Conservation (phyloP, 306 rosid species). For the Cucurbita ficifolia region DNA sequence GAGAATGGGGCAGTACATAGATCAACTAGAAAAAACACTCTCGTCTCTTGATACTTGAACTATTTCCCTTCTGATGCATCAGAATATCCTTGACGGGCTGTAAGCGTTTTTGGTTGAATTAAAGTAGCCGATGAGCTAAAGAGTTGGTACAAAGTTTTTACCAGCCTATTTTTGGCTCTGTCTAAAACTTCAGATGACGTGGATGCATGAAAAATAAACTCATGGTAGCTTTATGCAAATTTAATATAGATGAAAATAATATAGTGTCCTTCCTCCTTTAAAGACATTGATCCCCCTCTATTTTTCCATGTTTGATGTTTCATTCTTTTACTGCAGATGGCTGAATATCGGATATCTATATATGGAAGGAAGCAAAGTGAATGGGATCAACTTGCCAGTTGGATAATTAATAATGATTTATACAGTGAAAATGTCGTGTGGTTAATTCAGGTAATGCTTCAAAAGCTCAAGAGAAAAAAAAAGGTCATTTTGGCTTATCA, state of each 20-base stretch:
- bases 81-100: neutral
- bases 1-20: neutral
- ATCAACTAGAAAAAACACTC: neutral
- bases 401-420: slow-evolving; percentile 94
- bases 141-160: neutral
- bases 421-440: slow-evolving; percentile 92
- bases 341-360: slow-evolving; percentile 87
- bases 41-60: neutral
- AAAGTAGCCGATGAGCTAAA: neutral
- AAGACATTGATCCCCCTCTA: neutral
- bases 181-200: neutral
- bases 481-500: neutral
- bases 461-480: neutral
- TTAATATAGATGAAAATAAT: neutral
- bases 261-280: neutral
- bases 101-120: neutral
- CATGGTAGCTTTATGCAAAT: neutral
- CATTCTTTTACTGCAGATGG: slow-evolving; percentile 63
- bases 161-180: neutral
- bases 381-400: slow-evolving; percentile 98
- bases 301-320: neutral
- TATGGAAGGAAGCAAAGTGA: slow-evolving; percentile 99
- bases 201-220: neutral
- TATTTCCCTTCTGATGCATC: neutral
- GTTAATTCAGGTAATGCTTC: slow-evolving; percentile 72